Evolutionary conservation across 2,329 filamentous ascomycete genomes (phyloP), one percentile per base, ranked within the genome.

Genomic region (Cercospora sp.): DNA sequence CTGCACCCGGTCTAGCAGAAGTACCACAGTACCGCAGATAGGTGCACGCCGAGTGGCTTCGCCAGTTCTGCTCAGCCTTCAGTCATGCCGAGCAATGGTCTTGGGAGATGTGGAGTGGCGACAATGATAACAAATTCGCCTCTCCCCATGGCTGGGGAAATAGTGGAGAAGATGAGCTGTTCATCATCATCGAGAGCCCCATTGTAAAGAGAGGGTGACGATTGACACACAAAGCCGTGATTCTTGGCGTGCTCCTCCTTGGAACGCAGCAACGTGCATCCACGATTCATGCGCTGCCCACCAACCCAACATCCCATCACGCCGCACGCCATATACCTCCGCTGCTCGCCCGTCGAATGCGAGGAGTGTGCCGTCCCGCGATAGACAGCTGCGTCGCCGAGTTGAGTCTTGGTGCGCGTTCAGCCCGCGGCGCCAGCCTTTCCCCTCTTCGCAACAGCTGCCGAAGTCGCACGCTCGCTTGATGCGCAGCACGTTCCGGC

Each of bases 371-470:
- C 37, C 37, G 37, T 16, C 37, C 37, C 37, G 37, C 37, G 37
- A 40, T 40, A 40, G 43, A 49, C 43, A 49, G 43, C 43, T 21
- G 43, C 18, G 18, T 53, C 21, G 49, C 24, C 49, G 24, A 24
- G 45, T 12, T 4, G 49, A 7, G 49, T n/a, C 21, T 7, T 24
- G 45, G 24, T 53, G 49, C 49, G 21, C 49, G 49, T 53, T 51
- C 45, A 51, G 45, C 45, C 45, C 45, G 45, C 45, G 45, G 45
- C 49, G 49, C 49, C 49, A 53, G 49, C 24, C 49, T 53, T 53
- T 28, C 49, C 49, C 49, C 24, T 53, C 49, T 51, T 16, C 49
- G 21, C 49, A 53, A 16, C 21, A 24, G 49, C 49, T 53, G 49
- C 49, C 49, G 49, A 53, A 28, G 49, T 53, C 24, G 21, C 49